These are phyloP conservation scores for Acacia melanoxylon DNA, from an alignment of 306 rosid genomes.

Conservation along the genomic window DNA sequence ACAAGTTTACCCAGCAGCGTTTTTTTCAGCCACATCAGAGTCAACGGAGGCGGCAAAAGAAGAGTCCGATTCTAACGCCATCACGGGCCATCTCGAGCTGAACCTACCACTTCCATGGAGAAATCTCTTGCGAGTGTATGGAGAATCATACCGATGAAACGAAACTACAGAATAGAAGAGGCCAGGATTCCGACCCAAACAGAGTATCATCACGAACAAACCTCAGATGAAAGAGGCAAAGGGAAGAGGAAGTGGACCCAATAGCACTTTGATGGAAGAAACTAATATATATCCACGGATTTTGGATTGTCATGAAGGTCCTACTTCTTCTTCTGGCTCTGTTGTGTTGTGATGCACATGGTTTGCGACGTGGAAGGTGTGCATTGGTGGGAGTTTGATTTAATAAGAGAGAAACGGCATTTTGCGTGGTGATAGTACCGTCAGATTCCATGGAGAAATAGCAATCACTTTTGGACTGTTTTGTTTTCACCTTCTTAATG, in stretches of 20 bases:
- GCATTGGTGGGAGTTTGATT: conserved; percentile 1
- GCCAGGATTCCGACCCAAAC: conserved; percentile 50
- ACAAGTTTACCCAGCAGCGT: conserved; percentile 53
- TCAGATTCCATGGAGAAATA: conserved; percentile 26
- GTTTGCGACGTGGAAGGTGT: conserved; percentile 3
- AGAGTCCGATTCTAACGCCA: conserved; percentile 60
- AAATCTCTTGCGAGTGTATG: conserved; percentile 28
- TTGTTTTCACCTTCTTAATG: not conserved
- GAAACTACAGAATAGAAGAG: conserved; percentile 37
- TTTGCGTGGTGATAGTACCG: conserved; percentile 23
- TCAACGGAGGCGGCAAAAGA: conserved; percentile 63
- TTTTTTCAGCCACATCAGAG: conserved; percentile 60
- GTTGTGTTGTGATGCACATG: not conserved
- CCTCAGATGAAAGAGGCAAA: not conserved
- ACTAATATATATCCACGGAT: not conserved
- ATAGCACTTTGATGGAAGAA: not conserved
- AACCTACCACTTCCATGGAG: conserved; percentile 17
- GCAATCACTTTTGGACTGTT: not conserved
- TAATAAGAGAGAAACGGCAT: not conserved
- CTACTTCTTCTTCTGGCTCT: not conserved
- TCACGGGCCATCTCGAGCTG: conserved; percentile 44
- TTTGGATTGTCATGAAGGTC: conserved; percentile 3
- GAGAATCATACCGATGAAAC: conserved; percentile 18
- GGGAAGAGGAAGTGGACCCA: not conserved
- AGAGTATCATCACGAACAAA: conserved; percentile 32